Base-by-base conservation (phyloP, 495 filamentous ascomycete genomes). In the Aspergillus hancockii region DNA sequence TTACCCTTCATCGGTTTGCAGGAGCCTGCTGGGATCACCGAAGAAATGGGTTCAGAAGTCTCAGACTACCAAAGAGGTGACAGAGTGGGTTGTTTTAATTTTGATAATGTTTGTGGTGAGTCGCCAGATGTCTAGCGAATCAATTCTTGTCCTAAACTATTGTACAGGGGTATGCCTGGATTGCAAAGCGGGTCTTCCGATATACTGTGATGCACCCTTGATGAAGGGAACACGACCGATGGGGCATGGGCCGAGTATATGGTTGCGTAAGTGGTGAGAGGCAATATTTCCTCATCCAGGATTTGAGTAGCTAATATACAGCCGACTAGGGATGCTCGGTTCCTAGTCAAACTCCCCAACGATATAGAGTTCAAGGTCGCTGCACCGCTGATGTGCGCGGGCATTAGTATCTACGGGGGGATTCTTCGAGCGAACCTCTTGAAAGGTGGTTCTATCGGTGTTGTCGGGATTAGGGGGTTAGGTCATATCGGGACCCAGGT, bases 21-120 rank as follows among this genome's bases (percentile, higher is more conserved):
- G 63, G 83, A 87, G 69, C 83, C 82, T 19, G 65, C 79, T 14
- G 84, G 85, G 12, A 84, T 79, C 7, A 75, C 87, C 38, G 78
- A 78, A 22, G 71, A 73, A 0, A 53, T 79, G 32, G 85, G 84
- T 22, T 67, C 73, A 7, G 52, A 66, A 1, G 75, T 81, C 22
- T 63, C 49, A 8, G 67, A 70, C 18, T 83, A 85, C 59, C 60
- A 70, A 31, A 49, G 67, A 19, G 81, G 83, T 52, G 79, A 84
- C 59, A 66, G 79, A 32, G 75, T 63, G 18, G 56, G 57, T 1
- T 63, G 61, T 45, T 55, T 63, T 45, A 59, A 63, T 52, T 59
- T 63, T 34, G 55, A 59, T 25, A 59, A 41, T 23, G 61, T 63
- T 49, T 63, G 65, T 38, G 54, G 54, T 57, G 28, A 10, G 54